Percentiles rank a stretch among this genome's conserved stretches.
phyloP scores from a whole-genome alignment of 2,329 filamentous ascomycete genomes.

The Fusarium bulbicola region DNA sequence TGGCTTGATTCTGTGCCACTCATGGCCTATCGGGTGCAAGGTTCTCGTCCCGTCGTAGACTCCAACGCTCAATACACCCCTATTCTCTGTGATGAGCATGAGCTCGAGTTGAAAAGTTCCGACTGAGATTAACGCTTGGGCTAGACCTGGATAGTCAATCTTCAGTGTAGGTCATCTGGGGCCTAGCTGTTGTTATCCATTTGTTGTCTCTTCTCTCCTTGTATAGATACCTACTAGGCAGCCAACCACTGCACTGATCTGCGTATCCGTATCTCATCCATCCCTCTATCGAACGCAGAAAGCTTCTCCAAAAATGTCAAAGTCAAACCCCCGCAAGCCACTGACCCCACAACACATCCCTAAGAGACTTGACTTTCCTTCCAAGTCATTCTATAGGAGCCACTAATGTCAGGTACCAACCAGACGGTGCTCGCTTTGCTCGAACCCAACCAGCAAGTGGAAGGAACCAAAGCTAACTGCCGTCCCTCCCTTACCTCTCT shows the following conservation, averaged over 20 bases:
- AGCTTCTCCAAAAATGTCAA: conserved; percentile 27
- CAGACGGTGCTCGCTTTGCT: conserved; percentile 26
- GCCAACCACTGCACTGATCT: not conserved
- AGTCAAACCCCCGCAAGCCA: conserved; percentile 26
- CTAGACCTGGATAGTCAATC: conserved; percentile 29
- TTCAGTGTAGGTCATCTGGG: conserved; percentile 9
- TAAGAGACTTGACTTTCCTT: conserved; percentile 18
- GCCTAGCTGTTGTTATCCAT: conserved; percentile 2
- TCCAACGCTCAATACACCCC: conserved; percentile 19
- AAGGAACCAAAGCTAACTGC: conserved; percentile 25
- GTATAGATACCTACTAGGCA: not conserved
- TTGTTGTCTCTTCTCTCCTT: conserved; percentile 33
- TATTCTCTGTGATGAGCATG: conserved; percentile 8
- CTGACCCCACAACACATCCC: conserved; percentile 23
- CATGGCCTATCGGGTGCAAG: conserved; percentile 33
- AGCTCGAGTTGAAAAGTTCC: conserved; percentile 5
- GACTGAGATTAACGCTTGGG: conserved; percentile 34
- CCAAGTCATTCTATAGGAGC: conserved; percentile 22
- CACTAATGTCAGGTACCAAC: conserved; percentile 42
- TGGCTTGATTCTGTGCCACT: conserved; percentile 37
- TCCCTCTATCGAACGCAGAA: not conserved
- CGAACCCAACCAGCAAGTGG: conserved; percentile 18
- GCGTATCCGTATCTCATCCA: conserved; percentile 22
- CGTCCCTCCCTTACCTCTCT: not conserved
- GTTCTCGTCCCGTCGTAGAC: conserved; percentile 21